Evolutionary conservation across 2,329 filamentous ascomycete species (phyloP).

Genomic region (Polychaeton citri): DNA sequence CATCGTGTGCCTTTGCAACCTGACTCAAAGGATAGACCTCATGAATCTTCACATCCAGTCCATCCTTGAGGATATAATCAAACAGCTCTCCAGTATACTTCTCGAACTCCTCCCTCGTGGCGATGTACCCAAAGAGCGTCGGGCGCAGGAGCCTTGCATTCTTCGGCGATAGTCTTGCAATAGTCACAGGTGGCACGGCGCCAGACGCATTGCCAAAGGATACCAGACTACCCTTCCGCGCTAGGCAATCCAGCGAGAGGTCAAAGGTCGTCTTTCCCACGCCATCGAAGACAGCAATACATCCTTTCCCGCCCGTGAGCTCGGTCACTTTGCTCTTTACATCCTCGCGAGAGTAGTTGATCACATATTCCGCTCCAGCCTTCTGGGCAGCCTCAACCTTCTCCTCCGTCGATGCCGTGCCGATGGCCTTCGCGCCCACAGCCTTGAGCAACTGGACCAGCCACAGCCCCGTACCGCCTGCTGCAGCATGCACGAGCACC

Average conservation of each 20-base stretch:
- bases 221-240: slow-evolving; percentile 62
- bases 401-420: slow-evolving; percentile 58
- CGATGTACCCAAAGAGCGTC: slow-evolving; percentile 56
- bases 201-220: slow-evolving; percentile 76
- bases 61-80: slow-evolving; percentile 52
- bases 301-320: slow-evolving; percentile 60
- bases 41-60: slow-evolving; percentile 61
- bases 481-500: slow-evolving; percentile 73
- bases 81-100: slow-evolving; percentile 61
- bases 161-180: slow-evolving; percentile 54
- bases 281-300: slow-evolving; percentile 69
- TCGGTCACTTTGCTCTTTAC: slow-evolving; percentile 48
- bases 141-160: slow-evolving; percentile 68
- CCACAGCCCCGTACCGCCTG: slow-evolving; percentile 66
- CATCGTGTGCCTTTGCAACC: slow-evolving; percentile 56
- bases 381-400: slow-evolving; percentile 58
- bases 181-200: slow-evolving; percentile 55
- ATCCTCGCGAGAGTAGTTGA: slow-evolving; percentile 54
- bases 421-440: slow-evolving; percentile 66
- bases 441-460: slow-evolving; percentile 61
- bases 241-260: slow-evolving; percentile 57
- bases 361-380: slow-evolving; percentile 56
- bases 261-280: slow-evolving; percentile 82
- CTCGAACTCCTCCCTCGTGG: slow-evolving; percentile 56
- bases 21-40: slow-evolving; percentile 65